Base-by-base conservation (phyloP, 768 basidiomycete genomes). In the Plicaturopsis crispa region DNA sequence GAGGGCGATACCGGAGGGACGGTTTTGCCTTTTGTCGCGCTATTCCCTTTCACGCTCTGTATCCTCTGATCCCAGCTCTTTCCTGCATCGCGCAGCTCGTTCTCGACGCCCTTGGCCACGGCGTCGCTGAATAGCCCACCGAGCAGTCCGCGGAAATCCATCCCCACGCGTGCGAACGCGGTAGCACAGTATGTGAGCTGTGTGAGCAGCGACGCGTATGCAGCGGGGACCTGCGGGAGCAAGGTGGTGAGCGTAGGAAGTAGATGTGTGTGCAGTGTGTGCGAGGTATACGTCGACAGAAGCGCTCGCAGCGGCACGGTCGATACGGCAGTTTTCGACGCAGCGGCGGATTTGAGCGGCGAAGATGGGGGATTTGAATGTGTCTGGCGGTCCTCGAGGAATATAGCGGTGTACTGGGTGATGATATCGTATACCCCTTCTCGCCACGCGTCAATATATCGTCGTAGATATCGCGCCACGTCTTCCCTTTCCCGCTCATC, bases 131-230 rank as follows among this genome's bases (percentile, higher is more conserved):
- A 80, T 3, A 85, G 63, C n/a, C 71, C 69, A 3, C 72, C 72
- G 21, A 96, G 62, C 13, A 83, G 59, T 0, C 69, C 59, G 22
- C 81, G 75, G 58, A 99, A 98, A 54, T 96, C 93, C 49, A 94
- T 70, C 0, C 94, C 94, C 12, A 94, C 73, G n/a, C 92, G 78
- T 0, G 88, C 72, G 52, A 96, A 96, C 1, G 92, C 91, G 13
- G 80, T 78, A 6, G 91, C 80, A 55, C 93, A 96, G 59, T 98
- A 97, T 10, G 86, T 84, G 32, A 98, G 73, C 50, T 98, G 94
- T 0, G 92, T 94, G 41, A 96, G 76, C 31, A 92, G 70, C 24
- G 93, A 79, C 16, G 89, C 72, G 46, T 94, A 70, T 17, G 86
- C 64, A 14, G 84, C 52, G 21, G 79, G 63, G 14, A 79, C 67